Evolutionary conservation across 1,284 basidiomycete species (phyloP).

Genomic region (Grifola frondosa): DNA sequence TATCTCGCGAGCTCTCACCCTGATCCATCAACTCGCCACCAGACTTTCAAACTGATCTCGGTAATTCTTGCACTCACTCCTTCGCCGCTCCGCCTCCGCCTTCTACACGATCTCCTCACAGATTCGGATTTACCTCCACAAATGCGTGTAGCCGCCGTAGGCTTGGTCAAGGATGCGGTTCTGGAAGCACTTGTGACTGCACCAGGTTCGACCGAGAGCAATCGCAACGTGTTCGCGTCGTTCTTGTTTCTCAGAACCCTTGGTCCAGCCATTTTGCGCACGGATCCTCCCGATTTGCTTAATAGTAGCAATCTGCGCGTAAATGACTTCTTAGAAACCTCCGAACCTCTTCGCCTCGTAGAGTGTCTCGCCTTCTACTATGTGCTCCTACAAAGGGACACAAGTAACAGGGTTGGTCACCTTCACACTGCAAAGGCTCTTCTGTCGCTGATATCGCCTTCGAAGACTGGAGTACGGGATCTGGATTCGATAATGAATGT

Average conservation of each 20-base stretch:
- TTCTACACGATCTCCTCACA: slow-evolving; percentile 52
- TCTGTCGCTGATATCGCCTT: slow-evolving; percentile 7
- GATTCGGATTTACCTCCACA: slow-evolving; percentile 50
- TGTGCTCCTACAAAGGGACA: slow-evolving; percentile 48
- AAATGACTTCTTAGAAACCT: slow-evolving; percentile 43
- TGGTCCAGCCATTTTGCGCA: slow-evolving; percentile 50
- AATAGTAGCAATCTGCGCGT: slow-evolving; percentile 23
- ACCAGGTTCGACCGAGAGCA: slow-evolving; percentile 16
- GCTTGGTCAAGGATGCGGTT: slow-evolving; percentile 64
- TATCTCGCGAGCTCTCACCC: slow-evolving; percentile 59
- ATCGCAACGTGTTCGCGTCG: slow-evolving; percentile 46
- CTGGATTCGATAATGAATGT: slow-evolving; percentile 31
- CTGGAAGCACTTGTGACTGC: slow-evolving; percentile 45
- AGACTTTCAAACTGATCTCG: slow-evolving; percentile 59
- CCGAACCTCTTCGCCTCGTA: slow-evolving; percentile 49
- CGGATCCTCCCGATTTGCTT: slow-evolving; percentile 47
- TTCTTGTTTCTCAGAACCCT: slow-evolving; percentile 48
- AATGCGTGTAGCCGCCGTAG: slow-evolving; percentile 65
- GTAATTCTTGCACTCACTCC: slow-evolving; percentile 48
- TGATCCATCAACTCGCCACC: slow-evolving; percentile 54
- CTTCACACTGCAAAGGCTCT: slow-evolving; percentile 4
- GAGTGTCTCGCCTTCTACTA: slow-evolving; percentile 56
- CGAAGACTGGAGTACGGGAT: slow-evolving; percentile 54
- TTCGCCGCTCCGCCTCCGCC: slow-evolving; percentile 46
- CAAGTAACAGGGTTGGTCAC: slow-evolving; percentile 40